phyloP scores from a whole-genome alignment of 2,329 filamentous ascomycete species.

The Claviceps spartinae region DNA sequence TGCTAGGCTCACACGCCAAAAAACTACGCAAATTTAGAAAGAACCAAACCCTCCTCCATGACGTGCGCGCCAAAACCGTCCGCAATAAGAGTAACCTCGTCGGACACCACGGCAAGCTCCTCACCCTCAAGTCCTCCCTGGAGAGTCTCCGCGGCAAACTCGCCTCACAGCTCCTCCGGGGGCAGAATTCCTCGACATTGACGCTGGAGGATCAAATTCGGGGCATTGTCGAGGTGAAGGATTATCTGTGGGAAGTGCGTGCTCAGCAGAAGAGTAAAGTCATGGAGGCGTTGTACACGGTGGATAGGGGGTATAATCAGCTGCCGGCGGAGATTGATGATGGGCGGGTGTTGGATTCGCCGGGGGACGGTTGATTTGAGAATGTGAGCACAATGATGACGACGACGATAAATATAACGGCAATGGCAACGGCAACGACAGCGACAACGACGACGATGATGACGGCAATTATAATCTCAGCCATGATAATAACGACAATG shows the following conservation, averaged over 20 bases:
- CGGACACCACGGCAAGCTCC: conserved; percentile 72
- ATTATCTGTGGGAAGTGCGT: conserved; percentile 61
- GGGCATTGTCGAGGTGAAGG: conserved; percentile 67
- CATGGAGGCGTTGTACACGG: conserved; percentile 51
- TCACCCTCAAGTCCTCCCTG: conserved; percentile 73
- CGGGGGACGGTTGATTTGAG: no score
- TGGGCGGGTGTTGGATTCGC: not conserved
- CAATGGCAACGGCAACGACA: no score
- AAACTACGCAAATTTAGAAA: conserved; percentile 83
- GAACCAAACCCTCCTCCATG: conserved; percentile 67
- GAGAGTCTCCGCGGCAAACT: conserved; percentile 75
- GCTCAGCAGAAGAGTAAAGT: conserved; percentile 71
- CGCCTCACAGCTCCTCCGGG: conserved; percentile 68
- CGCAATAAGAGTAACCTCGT: conserved; percentile 77
- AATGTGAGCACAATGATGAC: no score
- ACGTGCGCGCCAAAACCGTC: conserved; percentile 70
- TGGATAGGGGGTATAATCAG: conserved; percentile 3
- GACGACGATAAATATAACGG: no score
- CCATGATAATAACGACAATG: no score
- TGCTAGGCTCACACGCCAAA: conserved; percentile 62
- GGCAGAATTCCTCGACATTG: conserved; percentile 52
- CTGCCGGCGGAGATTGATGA: not conserved
- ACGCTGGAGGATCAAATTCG: conserved; percentile 75
- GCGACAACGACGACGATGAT: no score
- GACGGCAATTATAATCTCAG: no score